Base-by-base conservation (phyloP, 208 protist species). In the Leishmania gerbilli region DNA sequence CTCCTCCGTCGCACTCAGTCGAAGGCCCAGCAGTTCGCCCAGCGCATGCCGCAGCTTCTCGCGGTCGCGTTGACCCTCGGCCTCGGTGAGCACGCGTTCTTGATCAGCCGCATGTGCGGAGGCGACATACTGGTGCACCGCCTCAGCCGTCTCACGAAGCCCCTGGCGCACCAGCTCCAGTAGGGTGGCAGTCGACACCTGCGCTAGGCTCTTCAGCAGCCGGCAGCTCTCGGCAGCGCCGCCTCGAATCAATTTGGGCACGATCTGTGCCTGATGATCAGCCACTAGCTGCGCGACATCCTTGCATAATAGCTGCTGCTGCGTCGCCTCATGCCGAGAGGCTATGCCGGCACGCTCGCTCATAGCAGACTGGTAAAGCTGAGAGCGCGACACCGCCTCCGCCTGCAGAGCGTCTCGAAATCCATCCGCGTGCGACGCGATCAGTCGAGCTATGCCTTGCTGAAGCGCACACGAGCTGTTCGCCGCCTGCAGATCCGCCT, bases 271-370 rank as follows among this genome's bases (percentile, higher is more conserved):
- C 11, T 79, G 60, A 45, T 79, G 76, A n/a, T 45, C 64, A 0
- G 31, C 47, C 53, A 55, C 49, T 7, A 71, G 21, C 60, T 71
- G 27, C 17, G 49, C 64, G 17, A 58, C 24, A 27, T 56, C 76
- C 17, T 24, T n/a, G 60, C 49, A 72, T 37, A 79, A 60, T 11
- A 68, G 45, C 76, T 71, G 76, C 76, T 77, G 74, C 31, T 51
- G 74, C 40, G 19, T 13, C 24, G 56, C 74, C 9, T 17, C 74
- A 3, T 65, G 24, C 53, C 17, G n/a, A 62, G 31, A 13, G 45
- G 7, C 17, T 9, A 77, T 64, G 53, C 9, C 7, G 53, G 74
- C 56, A 47, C 74, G 49, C 55, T 77, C 74, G 24, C 21, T 24
- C 21, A 49, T 6, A 24, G 74, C n/a, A 49, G 24, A 62, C 49